A percentile compares a stretch with the other conserved stretches of the same genome.
Evolutionary conservation across 495 filamentous ascomycete species (phyloP).

Genomic region (Sordaria brevicollis): DNA sequence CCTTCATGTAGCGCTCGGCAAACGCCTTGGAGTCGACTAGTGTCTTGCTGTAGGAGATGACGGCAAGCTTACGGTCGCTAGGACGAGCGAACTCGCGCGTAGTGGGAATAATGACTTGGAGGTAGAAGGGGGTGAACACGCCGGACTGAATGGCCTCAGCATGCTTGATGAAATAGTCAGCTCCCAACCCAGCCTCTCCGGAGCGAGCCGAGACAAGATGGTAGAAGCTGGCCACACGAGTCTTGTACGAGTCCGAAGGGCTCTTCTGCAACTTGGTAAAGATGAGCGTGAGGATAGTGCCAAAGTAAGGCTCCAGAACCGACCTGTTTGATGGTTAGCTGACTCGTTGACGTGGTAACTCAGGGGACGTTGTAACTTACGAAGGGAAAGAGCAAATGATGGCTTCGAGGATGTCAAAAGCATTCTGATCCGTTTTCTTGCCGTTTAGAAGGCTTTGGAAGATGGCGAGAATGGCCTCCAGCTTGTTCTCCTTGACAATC

Average conservation of each 20-base stretch:
- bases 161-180: constrained; percentile 77
- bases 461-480: constrained; percentile 75
- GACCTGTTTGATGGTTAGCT: constrained; percentile 33
- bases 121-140: constrained; percentile 77
- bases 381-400: constrained; percentile 59
- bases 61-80: constrained; percentile 83
- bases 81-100: constrained; percentile 80
- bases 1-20: constrained; percentile 63
- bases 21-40: constrained; percentile 75
- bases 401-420: constrained; percentile 81
- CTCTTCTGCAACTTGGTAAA: constrained; percentile 71
- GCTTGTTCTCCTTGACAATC: constrained; percentile 58
- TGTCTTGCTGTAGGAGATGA: constrained; percentile 84
- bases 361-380: constrained; percentile 33
- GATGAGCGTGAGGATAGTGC: constrained; percentile 67
- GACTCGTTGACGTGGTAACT: not conserved
- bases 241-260: constrained; percentile 64
- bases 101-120: constrained; percentile 73
- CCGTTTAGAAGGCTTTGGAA: constrained; percentile 76
- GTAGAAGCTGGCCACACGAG: constrained; percentile 82
- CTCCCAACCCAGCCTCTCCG: constrained; percentile 63
- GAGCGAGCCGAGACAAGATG: constrained; percentile 74
- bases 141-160: constrained; percentile 70
- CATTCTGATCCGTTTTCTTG: constrained; percentile 68
- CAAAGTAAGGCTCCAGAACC: constrained; percentile 65